phyloP scores from a whole-genome alignment of 768 basidiomycete species.

The Tylopilus rubrobrunneus region DNA sequence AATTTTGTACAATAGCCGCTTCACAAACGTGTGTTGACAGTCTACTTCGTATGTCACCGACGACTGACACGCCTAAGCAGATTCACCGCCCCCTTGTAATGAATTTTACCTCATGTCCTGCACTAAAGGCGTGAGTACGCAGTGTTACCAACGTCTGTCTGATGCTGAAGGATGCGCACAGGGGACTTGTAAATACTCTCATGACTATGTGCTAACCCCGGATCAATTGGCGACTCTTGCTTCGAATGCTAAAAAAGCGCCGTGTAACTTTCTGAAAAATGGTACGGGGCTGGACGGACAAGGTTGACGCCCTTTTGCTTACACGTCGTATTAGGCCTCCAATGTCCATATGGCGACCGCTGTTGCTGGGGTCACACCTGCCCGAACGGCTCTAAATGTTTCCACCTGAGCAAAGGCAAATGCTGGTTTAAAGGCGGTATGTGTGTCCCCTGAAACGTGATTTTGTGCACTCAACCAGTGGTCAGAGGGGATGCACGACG shows the following conservation, averaged over 20 bases:
- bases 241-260: conserved; percentile 78
- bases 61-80: conserved; percentile 35
- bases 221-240: conserved; percentile 72
- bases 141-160: conserved; percentile 1
- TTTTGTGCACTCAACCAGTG: conserved; percentile 3
- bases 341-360: conserved; percentile 68
- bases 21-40: conserved; percentile 61
- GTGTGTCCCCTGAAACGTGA: conserved; percentile 14
- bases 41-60: not conserved
- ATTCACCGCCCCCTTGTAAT: conserved; percentile 81
- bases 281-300: conserved; percentile 36
- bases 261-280: conserved; percentile 81
- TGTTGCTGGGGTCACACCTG: conserved; percentile 87
- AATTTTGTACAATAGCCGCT: conserved; percentile 49
- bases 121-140: conserved; percentile 61
- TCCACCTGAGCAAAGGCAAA: conserved; percentile 70
- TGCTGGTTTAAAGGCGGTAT: conserved; percentile 82
- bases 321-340: conserved; percentile 44
- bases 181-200: conserved; percentile 79
- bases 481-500: conserved; percentile 41
- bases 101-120: conserved; percentile 81
- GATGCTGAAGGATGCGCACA: conserved; percentile 24
- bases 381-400: conserved; percentile 70
- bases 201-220: conserved; percentile 68
- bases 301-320: not conserved